Evolutionary conservation across 305 asterid genomes (phyloP).

Genomic region (Ruellia speciosa): DNA sequence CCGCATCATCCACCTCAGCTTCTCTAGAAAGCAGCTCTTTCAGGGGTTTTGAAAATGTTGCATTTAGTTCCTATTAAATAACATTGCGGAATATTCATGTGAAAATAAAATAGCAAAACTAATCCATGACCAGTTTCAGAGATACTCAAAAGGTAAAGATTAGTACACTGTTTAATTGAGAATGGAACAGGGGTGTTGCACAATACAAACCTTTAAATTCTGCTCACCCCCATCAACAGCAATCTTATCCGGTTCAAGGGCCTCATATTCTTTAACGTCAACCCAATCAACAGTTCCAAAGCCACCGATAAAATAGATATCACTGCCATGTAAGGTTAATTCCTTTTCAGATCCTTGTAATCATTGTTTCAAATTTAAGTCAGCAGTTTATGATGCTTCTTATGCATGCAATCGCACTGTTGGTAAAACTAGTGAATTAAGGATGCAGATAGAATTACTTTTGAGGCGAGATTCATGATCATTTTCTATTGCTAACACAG

Average conservation of each 20-base stretch:
- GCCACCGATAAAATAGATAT: constrained; percentile 93
- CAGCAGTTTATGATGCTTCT: background rate
- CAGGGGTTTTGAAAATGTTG: constrained; percentile 73
- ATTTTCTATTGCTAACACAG: too few relatives aligned
- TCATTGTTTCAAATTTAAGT: background rate
- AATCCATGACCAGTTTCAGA: too few relatives aligned
- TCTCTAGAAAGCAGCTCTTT: constrained; percentile 73
- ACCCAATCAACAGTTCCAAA: constrained; percentile 98
- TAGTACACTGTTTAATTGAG: too few relatives aligned
- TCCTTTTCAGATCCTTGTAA: background rate
- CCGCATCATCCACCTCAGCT: constrained; percentile 84
- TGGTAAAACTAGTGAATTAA: background rate
- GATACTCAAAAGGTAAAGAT: background rate
- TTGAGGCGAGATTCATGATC: background rate
- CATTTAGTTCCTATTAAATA: constrained; percentile 64
- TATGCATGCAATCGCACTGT: background rate
- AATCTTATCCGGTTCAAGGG: constrained; percentile 74
- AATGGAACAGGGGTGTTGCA: background rate
- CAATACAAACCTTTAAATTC: constrained; percentile 54
- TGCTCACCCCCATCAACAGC: constrained; percentile 93
- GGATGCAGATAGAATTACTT: background rate
- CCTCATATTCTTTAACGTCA: constrained; percentile 79
- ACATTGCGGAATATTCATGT: background rate
- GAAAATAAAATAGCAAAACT: background rate
- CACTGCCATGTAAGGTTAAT: constrained; percentile 39